Base-by-base conservation (phyloP, 116 monocot genomes). In the Papilionanthe hybrid region DNA sequence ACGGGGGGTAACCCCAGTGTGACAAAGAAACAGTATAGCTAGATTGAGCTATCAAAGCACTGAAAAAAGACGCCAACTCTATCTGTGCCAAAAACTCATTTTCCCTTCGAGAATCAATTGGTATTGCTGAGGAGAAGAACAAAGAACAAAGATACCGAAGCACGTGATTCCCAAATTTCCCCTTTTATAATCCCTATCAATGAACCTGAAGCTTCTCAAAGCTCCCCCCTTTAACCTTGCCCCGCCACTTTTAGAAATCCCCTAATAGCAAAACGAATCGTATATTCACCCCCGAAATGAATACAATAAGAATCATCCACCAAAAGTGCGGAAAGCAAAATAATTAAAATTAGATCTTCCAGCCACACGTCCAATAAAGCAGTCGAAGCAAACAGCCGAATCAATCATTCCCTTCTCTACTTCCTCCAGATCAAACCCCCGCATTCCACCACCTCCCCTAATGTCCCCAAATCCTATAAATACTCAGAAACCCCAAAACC, bases 241-340 rank as follows among this genome's bases (percentile, higher is more conserved):
- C 43, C 11, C 20, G 42, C 20, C 19, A 44, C 37, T 49, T 45
- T 72, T 74, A 23, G 20, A 2, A n/a, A 47, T 74, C 18, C 74
- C 74, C 74, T 43, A 49, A 27, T 28, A 75, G 49, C 25, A 48
- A 49, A 49, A 75, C 75, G 25, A 75, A 48, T 75, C 22, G 23
- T 75, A 75, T 49, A 75, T 75, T 49, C 45, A 48, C 19, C 22
- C 8, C 22, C 25, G 27, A 75, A 75, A 75, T 20, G 27, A 25
- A 75, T 75, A 27, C 75, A 42, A 43, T 27, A 75, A 49, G 42
- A 75, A 75, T 45, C 19, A 75, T 5, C 49, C 9, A 75, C 22
- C 7, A 28, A 75, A 22, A 49, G 49, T 27, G 49, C 5, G 44
- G 27, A 5, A 50, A 75, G 12, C 42, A 75, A 75, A 75, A 18